A percentile compares a stretch with the other conserved stretches of the same genome.
These are phyloP conservation scores for Ascochyta viciae-villosae DNA, from an alignment of 2,329 filamentous ascomycete species.

Conservation along the genomic window DNA sequence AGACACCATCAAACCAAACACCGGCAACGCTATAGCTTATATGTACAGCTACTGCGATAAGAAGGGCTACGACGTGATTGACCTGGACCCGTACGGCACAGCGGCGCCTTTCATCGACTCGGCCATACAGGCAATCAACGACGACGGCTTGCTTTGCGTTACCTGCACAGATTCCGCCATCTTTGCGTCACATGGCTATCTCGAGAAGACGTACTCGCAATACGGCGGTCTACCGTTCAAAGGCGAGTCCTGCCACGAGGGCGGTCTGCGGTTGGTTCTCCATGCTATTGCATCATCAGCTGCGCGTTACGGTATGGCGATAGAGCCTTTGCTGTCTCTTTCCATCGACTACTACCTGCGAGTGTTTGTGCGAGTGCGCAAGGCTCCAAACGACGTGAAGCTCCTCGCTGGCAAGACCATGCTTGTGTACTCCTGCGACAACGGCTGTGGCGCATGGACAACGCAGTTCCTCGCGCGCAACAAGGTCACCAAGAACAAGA, in stretches of 20 bases:
- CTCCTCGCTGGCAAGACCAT: constrained; percentile 90
- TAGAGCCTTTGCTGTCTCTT: constrained; percentile 89
- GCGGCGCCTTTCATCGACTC: constrained; percentile 92
- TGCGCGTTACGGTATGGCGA: constrained; percentile 82
- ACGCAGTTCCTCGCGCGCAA: constrained; percentile 80
- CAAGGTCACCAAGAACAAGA: constrained; percentile 72
- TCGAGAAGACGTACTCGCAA: constrained; percentile 91
- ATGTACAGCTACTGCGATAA: constrained; percentile 80
- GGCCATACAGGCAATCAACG: constrained; percentile 83
- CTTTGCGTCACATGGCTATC: constrained; percentile 92
- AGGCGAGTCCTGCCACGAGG: constrained; percentile 86
- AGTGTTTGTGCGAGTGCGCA: constrained; percentile 82
- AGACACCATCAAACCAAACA: constrained; percentile 73
- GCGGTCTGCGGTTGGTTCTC: constrained; percentile 83
- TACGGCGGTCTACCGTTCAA: constrained; percentile 91
- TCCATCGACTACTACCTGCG: constrained; percentile 96
- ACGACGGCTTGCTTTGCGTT: constrained; percentile 90
- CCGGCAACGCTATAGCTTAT: constrained; percentile 84
- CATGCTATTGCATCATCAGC: constrained; percentile 81
- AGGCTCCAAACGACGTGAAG: constrained; percentile 85
- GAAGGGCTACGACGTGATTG: constrained; percentile 83
- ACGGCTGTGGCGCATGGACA: constrained; percentile 89
- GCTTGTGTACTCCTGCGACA: constrained; percentile 89
- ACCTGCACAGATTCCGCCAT: constrained; percentile 97
- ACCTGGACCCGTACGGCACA: constrained; percentile 94